phyloP scores from a whole-genome alignment of 768 basidiomycete species.

The Macrolepiota dolichaula region DNA sequence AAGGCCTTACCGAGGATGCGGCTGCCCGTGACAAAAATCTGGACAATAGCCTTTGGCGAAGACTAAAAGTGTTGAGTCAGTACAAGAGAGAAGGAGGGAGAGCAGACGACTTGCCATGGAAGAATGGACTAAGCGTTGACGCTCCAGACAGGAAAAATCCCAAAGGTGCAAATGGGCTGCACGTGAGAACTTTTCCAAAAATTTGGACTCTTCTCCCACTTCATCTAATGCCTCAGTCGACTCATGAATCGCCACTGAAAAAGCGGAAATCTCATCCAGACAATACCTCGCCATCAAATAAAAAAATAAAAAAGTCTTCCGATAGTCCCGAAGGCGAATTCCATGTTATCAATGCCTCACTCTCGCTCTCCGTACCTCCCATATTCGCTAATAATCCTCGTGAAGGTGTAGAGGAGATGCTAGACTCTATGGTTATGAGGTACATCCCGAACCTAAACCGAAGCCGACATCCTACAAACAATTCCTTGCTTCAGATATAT shows the following conservation, averaged over 20 bases:
- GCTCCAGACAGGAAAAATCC: constrained; percentile 3
- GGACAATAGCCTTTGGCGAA: constrained; percentile 73
- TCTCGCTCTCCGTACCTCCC: constrained; percentile 77
- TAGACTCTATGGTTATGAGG: constrained; percentile 97
- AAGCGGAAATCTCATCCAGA: not conserved
- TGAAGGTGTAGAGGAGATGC: constrained; percentile 79
- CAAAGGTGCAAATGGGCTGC: not conserved
- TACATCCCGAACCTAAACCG: constrained; percentile 30
- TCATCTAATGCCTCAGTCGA: not conserved
- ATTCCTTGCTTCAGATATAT: constrained; percentile 64
- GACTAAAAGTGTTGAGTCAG: constrained; percentile 46
- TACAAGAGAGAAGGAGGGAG: not conserved
- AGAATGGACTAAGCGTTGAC: not conserved
- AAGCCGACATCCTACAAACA: not conserved
- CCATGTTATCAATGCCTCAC: constrained; percentile 55
- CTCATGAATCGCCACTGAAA: not conserved
- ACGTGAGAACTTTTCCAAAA: constrained; percentile 6
- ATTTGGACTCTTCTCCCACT: not conserved
- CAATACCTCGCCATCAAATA: constrained; percentile 28
- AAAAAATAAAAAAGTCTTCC: constrained; percentile 32
- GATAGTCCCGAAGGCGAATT: constrained; percentile 47
- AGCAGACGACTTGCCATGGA: constrained; percentile 14
- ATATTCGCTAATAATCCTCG: constrained; percentile 73
- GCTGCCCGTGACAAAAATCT: constrained; percentile 73
- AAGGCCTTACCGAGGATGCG: constrained; percentile 92